Percentiles rank a stretch among this genome's conserved stretches.
phyloP scores from a whole-genome alignment of 148 eudicot species.

The Agrostemma githago region DNA sequence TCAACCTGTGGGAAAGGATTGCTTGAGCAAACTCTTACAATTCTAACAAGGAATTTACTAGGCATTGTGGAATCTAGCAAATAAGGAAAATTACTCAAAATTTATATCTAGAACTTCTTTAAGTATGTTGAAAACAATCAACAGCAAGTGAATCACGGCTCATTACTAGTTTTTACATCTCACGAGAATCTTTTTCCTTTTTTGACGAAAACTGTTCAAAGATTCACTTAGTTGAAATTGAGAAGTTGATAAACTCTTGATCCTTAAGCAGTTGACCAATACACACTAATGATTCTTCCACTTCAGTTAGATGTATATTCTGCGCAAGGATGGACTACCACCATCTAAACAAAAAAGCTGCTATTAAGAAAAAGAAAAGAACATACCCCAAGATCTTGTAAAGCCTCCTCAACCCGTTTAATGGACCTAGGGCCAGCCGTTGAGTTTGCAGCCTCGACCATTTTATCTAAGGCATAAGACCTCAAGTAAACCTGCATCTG shows the following conservation, averaged over 20 bases:
- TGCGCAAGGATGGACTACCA: not conserved
- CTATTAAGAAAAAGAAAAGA: constrained; percentile 23
- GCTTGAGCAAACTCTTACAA: not conserved
- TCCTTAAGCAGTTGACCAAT: not conserved
- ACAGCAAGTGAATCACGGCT: not conserved
- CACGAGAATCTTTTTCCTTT: not conserved
- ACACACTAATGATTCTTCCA: not conserved
- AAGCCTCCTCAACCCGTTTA: constrained; percentile 90
- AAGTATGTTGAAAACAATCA: not conserved
- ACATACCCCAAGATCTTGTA: constrained; percentile 98
- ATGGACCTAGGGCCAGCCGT: constrained; percentile 93
- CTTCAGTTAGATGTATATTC: no score
- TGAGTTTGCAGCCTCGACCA: constrained; percentile 96
- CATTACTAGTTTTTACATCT: not conserved
- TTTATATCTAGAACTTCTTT: no score
- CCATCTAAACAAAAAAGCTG: constrained; percentile 5
- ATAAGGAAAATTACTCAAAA: not conserved
- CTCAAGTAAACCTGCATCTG: constrained; percentile 91
- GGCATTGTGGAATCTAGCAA: not conserved
- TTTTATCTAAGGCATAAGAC: constrained; percentile 89
- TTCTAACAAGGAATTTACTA: not conserved
- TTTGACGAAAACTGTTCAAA: not conserved
- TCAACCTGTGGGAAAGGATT: no score
- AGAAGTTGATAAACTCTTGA: not conserved
- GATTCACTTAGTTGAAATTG: not conserved